Base-by-base conservation (phyloP, 1,139 yeast genomes). In the Saccharomyces hybrid region DNA sequence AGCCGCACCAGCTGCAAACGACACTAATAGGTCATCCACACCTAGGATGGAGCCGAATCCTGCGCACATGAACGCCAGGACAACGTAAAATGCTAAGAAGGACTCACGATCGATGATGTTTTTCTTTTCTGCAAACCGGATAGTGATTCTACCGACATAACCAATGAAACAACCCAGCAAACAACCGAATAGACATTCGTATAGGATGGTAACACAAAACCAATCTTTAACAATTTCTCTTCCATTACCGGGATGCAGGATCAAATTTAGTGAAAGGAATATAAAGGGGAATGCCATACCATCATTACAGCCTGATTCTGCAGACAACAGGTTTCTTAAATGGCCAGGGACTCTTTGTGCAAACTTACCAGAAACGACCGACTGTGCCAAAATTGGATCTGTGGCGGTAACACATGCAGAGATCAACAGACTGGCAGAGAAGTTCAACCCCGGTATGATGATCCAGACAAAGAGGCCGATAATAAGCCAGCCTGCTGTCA, bases 281-380 rank as follows among this genome's bases (percentile, higher is more conserved):
- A 90, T 88, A 68, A 93, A 93, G 0, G 99, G 99, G 69, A 90
- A 91, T 0, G 99, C 98, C 95, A 93, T 88, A 54, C 99, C 99
- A 68, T 93, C 99, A 71, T 93, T 93, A 72, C 97, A 91, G 8
- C 96, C 98, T 0, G 97, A 89, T 68, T 93, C 99, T 0, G 98
- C 97, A 31, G 95, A 82, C 48, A 93, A 74, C 52, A 93, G 73
- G 66, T 93, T 91, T 69, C 99, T 78, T 71, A 93, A 79, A 73
- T 93, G 98, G 5, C 98, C 98, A 0, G 99, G 99, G 12, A 93
- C 98, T 60, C 97, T 81, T 67, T 82, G 84, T n/a, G 99, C 97
- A 70, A 93, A 93, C 66, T 91, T 90, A 61, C 99, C 98, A 75
- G 99, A 97, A 21, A 93, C 98, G 19, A 93, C 98, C 0, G 99